A percentile compares a stretch with the other conserved stretches of the same genome.
These are phyloP conservation scores for Mucuna pruriens DNA, from an alignment of 306 rosid genomes.

Conservation along the genomic window DNA sequence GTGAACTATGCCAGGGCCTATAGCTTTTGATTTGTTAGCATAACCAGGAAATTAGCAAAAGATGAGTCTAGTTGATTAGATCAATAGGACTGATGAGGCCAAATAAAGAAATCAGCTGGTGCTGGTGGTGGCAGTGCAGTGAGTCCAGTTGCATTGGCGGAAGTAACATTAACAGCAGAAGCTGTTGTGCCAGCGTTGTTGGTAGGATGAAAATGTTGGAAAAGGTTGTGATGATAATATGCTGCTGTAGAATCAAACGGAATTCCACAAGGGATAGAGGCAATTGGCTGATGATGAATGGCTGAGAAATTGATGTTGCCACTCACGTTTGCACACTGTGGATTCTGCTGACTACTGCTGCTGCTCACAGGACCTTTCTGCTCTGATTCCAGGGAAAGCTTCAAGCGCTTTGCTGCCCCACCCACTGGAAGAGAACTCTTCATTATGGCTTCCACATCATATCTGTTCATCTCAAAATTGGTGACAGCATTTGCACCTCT, in stretches of 20 bases:
- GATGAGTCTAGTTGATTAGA: constrained; percentile 30
- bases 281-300: constrained; percentile 61
- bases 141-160: constrained; percentile 39
- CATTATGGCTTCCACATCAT: constrained; percentile 84
- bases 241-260: constrained; percentile 65
- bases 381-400: constrained; percentile 74
- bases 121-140: constrained; percentile 50
- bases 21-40: constrained; percentile 59
- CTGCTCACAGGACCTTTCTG: constrained; percentile 50
- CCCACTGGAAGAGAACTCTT: constrained; percentile 88
- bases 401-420: constrained; percentile 87
- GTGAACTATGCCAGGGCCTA: constrained; percentile 45
- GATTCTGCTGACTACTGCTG: constrained; percentile 44
- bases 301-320: constrained; percentile 71
- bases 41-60: constrained; percentile 36
- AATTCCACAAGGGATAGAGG: constrained; percentile 67
- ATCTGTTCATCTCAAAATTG: constrained; percentile 93
- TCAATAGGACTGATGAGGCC: constrained; percentile 87
- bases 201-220: constrained; percentile 66
- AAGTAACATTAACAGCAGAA: constrained; percentile 29
- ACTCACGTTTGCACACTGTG: constrained; percentile 44
- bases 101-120: constrained; percentile 73
- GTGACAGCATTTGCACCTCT: constrained; percentile 93
- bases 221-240: constrained; percentile 68
- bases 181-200: constrained; percentile 44